Evolutionary conservation across 495 filamentous ascomycete species (phyloP).

Genomic region (Pseudoneurospora amorphoporcata): DNA sequence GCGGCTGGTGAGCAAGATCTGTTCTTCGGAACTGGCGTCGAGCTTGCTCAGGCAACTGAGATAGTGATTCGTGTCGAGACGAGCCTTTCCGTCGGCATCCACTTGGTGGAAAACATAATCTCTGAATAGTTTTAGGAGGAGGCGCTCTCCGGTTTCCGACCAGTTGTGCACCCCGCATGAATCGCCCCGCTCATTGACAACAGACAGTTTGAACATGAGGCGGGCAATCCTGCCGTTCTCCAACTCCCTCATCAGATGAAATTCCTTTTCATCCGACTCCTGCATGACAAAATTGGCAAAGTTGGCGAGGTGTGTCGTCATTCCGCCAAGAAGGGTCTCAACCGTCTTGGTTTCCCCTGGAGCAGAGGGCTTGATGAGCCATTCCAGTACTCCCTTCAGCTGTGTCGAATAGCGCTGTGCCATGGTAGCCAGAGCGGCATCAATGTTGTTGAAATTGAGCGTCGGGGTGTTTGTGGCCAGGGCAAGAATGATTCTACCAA

Average conservation of each 20-base stretch:
- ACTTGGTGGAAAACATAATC: slow-evolving; percentile 97
- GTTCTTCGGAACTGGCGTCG: slow-evolving; percentile 82
- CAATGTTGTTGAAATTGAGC: slow-evolving; percentile 43
- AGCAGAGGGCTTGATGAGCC: slow-evolving; percentile 55
- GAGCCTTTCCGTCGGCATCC: slow-evolving; percentile 68
- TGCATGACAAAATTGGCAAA: slow-evolving; percentile 67
- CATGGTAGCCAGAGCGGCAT: slow-evolving; percentile 59
- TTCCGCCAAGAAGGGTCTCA: slow-evolving; percentile 64
- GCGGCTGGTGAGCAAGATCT: slow-evolving; percentile 70
- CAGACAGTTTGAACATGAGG: slow-evolving; percentile 70
- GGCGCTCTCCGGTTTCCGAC: slow-evolving; percentile 86
- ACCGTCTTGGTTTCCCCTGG: slow-evolving; percentile 51
- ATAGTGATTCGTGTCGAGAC: slow-evolving; percentile 77
- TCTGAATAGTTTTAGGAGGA: slow-evolving; percentile 83
- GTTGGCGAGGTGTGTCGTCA: slow-evolving; percentile 60
- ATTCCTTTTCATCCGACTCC: slow-evolving; percentile 50
- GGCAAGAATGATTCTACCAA: slow-evolving; percentile 73
- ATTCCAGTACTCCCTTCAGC: slow-evolving; percentile 63
- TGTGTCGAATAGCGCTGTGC: slow-evolving; percentile 59
- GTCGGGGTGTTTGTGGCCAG: slow-evolving; percentile 56
- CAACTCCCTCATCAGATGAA: slow-evolving; percentile 63
- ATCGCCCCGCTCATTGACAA: slow-evolving; percentile 83
- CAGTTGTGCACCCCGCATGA: slow-evolving; percentile 62
- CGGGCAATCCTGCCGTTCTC: slow-evolving; percentile 86
- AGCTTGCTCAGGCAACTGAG: slow-evolving; percentile 77